phyloP scores from a whole-genome alignment of 192 early-diverging fungal species.

The Entomortierella chlamydospora region DNA sequence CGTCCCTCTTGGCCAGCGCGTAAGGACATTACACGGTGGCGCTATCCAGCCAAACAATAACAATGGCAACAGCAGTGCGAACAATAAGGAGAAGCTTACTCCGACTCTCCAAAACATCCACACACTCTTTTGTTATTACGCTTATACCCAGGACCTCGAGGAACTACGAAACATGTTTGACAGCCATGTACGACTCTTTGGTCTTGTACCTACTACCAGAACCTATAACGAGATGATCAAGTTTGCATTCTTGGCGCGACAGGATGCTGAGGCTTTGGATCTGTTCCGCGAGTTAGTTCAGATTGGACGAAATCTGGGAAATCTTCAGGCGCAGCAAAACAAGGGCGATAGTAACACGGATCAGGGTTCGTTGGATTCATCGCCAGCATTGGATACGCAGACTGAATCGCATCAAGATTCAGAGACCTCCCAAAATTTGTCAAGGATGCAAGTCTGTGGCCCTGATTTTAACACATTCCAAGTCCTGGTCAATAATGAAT shows the following conservation, averaged over 20 bases:
- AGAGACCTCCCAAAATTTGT: too few species aligned
- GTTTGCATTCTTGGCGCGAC: constrained; percentile 40
- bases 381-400: background rate
- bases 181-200: constrained; percentile 49
- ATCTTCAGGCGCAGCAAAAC: background rate
- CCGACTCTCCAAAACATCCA: constrained; percentile 42
- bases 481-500: constrained; percentile 43
- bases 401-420: background rate
- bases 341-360: background rate
- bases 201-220: constrained; percentile 31
- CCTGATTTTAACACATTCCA: constrained; percentile 41
- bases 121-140: constrained; percentile 44
- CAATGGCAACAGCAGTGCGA: background rate
- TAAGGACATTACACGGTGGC: constrained; percentile 35
- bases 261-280: constrained; percentile 29
- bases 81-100: constrained; percentile 16
- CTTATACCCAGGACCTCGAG: constrained; percentile 52
- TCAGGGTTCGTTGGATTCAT: background rate
- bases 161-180: constrained; percentile 45
- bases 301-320: constrained; percentile 40
- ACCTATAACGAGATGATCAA: constrained; percentile 55
- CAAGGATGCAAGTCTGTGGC: constrained; percentile 12
- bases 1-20: constrained; percentile 37
- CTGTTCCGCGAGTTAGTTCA: constrained; percentile 41
- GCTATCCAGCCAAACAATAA: background rate